phyloP scores from a whole-genome alignment of 441 rosid species.

The Kokia cookei region DNA sequence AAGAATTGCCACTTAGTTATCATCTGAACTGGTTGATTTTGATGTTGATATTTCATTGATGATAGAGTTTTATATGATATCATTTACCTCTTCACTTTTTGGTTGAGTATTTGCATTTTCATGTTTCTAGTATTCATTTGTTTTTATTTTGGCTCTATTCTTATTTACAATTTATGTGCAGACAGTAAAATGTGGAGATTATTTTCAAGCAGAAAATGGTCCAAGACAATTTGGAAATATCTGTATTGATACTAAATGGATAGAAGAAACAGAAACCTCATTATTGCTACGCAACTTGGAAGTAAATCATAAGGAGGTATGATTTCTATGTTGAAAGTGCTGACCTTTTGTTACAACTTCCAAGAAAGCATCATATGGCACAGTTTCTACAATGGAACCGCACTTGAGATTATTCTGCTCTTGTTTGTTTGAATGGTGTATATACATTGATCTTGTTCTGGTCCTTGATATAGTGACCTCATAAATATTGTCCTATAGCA shows the following conservation, averaged over 20 bases:
- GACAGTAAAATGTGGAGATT: constrained; percentile 78
- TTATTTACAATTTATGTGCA: constrained; percentile 17
- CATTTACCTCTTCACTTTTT: background rate
- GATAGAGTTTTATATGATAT: background rate
- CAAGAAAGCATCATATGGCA: too few relatives aligned
- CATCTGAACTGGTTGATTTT: background rate
- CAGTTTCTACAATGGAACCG: too few relatives aligned
- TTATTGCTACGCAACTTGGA: constrained; percentile 66
- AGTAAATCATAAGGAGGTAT: constrained; percentile 68
- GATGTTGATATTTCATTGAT: background rate
- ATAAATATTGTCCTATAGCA: too few relatives aligned
- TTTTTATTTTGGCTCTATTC: background rate
- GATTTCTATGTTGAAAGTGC: background rate
- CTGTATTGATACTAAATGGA: constrained; percentile 49
- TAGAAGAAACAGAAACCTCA: constrained; percentile 45
- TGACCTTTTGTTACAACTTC: too few relatives aligned
- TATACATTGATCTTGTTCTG: too few relatives aligned
- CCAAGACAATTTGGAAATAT: constrained; percentile 79
- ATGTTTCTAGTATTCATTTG: constrained; percentile 1
- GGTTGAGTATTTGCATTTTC: background rate
- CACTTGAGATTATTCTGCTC: too few relatives aligned
- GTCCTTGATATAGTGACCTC: too few relatives aligned
- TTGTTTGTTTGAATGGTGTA: too few relatives aligned
- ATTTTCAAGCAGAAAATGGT: constrained; percentile 75
- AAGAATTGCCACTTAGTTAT: background rate